phyloP scores from a whole-genome alignment of 345 rosid genomes.

The Heritiera fomes region DNA sequence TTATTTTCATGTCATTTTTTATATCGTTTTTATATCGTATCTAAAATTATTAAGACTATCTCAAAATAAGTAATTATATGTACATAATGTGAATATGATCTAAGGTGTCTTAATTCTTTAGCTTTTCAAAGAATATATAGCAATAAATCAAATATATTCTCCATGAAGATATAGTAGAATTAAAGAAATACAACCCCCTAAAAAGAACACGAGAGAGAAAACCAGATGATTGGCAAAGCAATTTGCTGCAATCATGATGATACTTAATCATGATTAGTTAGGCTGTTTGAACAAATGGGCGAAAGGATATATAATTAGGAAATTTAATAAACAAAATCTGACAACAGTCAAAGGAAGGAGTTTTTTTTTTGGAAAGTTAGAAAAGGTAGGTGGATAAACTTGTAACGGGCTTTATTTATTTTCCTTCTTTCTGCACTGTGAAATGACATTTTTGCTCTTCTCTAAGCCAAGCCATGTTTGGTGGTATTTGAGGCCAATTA shows the following conservation, averaged over 20 bases:
- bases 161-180: constrained; percentile 42
- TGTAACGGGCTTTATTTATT: constrained; percentile 17
- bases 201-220: constrained; percentile 15
- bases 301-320: constrained; percentile 10
- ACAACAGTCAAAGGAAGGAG: constrained; percentile 48
- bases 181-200: constrained; percentile 17
- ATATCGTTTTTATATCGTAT: too few relatives aligned
- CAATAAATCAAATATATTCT: constrained; percentile 35
- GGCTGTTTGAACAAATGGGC: constrained; percentile 44
- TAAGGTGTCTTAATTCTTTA: constrained; percentile 17
- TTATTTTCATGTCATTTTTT: too few relatives aligned
- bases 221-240: constrained; percentile 12
- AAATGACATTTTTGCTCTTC: constrained; percentile 20
- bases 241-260: constrained; percentile 41
- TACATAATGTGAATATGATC: not conserved
- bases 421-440: constrained; percentile 21
- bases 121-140: constrained; percentile 21
- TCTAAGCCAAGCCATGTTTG: constrained; percentile 6
- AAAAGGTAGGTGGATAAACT: not conserved
- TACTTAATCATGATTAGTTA: constrained; percentile 36
- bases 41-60: too few relatives aligned
- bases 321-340: constrained; percentile 17
- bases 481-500: constrained; percentile 21
- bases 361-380: constrained; percentile 14
- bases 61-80: too few relatives aligned